Base-by-base conservation (phyloP, 768 basidiomycete genomes). In the Suillus paluster region DNA sequence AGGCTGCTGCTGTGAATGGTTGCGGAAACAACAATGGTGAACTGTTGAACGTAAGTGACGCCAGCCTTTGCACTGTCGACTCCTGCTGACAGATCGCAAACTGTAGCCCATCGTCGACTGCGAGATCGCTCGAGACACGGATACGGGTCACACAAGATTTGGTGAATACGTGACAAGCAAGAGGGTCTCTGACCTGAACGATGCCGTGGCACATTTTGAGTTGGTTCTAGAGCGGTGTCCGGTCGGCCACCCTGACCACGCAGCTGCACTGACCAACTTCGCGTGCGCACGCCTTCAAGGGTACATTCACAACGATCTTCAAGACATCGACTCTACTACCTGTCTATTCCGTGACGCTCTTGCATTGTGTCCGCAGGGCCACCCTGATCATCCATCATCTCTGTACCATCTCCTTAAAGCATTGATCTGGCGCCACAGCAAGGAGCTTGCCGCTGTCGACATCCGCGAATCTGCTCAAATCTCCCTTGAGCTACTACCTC, bases 251-350 rank as follows among this genome's bases (percentile, higher is more conserved):
- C 48, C 64, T 34, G 33, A 60, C 33, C 46, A 23, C 12, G n/a
- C 57, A 14, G 25, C 4, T 23, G 25, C 49, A 15, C 49, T 69
- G 15, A 61, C 57, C 21, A 66, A 62, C 46, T 62, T 70, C 30
- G 66, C 62, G 33, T 52, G 56, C 41, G 58, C 58, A 0, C 44
- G 66, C 15, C 39, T 42, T 9, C 8, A 42, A 42, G 19, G 41
- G 30, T 30, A 30, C 30, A 30, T 30, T 30, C 30, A 6, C 3
- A 6, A 30, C 17, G 41, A 42, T 10, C 0, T 42, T 19, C 41
- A 42, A 42, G 41, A 42, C 41, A 42, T 42, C 19, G 41, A 42
- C 41, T n/a, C 0, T 9, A 42, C 19, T 8, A 42, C 19, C 19
- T 42, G 7, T 42, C 41, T 42, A 17, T 42, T 42, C 41, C 19